These are phyloP conservation scores for Penicillium samsonianum DNA, from an alignment of 495 filamentous ascomycete genomes.

Conservation along the genomic window DNA sequence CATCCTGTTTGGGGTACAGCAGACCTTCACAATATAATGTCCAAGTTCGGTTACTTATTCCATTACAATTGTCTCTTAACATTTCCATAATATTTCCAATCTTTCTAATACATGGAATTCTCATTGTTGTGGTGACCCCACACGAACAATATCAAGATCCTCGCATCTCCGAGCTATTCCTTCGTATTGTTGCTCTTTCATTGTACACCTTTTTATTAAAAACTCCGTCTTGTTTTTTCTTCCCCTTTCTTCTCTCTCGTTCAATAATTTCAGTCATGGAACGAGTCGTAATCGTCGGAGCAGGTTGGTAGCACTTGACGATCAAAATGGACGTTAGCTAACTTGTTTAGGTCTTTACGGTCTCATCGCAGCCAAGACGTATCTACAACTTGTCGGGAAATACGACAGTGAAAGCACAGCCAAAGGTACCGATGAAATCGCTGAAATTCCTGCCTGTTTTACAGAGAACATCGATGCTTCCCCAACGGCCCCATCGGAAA, in stretches of 20 bases:
- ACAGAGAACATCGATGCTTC: background rate
- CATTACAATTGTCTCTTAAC: too few species aligned
- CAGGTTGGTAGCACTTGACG: slow-evolving; percentile 16
- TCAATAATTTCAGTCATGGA: slow-evolving; percentile 13
- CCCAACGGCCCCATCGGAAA: slow-evolving; percentile 27
- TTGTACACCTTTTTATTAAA: background rate
- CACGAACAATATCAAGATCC: slow-evolving; percentile 22
- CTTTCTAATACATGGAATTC: background rate
- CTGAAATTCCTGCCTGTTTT: slow-evolving; percentile 17
- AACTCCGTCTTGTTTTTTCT: background rate
- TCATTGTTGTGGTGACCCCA: slow-evolving; percentile 8
- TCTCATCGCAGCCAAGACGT: slow-evolving; percentile 59
- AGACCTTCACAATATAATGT: too few species aligned
- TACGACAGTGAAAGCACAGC: slow-evolving; percentile 9
- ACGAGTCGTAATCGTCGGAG: slow-evolving; percentile 29
- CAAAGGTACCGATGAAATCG: background rate
- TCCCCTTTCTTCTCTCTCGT: background rate
- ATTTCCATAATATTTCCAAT: background rate
- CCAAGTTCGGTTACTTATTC: too few species aligned
- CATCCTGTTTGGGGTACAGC: too few species aligned
- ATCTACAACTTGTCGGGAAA: slow-evolving; percentile 44
- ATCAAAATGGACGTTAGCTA: background rate
- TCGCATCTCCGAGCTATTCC: background rate
- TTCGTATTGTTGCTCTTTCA: slow-evolving; percentile 7
- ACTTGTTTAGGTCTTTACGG: slow-evolving; percentile 45